Evolutionary conservation across 2,329 filamentous ascomycete species (phyloP).

Genomic region (Botrytis elliptica): DNA sequence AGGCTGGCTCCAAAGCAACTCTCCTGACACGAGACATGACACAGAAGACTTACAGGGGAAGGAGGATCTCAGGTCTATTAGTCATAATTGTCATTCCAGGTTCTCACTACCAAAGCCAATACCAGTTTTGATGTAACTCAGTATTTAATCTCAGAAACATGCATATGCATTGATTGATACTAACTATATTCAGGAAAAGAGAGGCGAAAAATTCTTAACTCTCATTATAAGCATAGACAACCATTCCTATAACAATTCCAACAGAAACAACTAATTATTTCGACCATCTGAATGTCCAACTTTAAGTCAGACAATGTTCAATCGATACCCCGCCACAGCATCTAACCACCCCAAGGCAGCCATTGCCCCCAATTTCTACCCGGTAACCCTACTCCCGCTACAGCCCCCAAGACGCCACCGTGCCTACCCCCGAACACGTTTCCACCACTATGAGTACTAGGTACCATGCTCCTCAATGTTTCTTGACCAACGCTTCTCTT

Average conservation of each 20-base stretch:
- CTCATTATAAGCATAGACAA: not conserved
- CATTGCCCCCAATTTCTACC: constrained; percentile 19
- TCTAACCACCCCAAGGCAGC: constrained; percentile 11
- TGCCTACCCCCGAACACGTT: not conserved
- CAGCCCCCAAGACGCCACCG: constrained; percentile 6
- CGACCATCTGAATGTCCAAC: not conserved
- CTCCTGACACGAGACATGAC: not conserved
- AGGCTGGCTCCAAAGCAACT: not conserved
- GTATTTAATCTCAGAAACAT: not conserved
- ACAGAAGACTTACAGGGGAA: not conserved
- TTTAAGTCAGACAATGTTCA: not conserved
- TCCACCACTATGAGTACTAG: constrained; percentile 27
- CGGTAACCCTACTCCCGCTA: constrained; percentile 10
- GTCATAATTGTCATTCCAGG: not conserved
- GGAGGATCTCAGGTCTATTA: not conserved
- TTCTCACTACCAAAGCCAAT: not conserved
- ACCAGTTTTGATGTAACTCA: too few species aligned
- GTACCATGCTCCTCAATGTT: constrained; percentile 30
- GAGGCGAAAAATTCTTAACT: not conserved
- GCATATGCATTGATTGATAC: not conserved
- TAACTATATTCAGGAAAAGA: not conserved
- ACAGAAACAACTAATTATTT: not conserved
- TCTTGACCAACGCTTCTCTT: constrained; percentile 32
- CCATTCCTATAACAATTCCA: not conserved
- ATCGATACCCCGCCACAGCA: not conserved